Conservation (phyloP, 2,329 filamentous ascomycete genomes). For the Zymoseptoria passerinii region DNA sequence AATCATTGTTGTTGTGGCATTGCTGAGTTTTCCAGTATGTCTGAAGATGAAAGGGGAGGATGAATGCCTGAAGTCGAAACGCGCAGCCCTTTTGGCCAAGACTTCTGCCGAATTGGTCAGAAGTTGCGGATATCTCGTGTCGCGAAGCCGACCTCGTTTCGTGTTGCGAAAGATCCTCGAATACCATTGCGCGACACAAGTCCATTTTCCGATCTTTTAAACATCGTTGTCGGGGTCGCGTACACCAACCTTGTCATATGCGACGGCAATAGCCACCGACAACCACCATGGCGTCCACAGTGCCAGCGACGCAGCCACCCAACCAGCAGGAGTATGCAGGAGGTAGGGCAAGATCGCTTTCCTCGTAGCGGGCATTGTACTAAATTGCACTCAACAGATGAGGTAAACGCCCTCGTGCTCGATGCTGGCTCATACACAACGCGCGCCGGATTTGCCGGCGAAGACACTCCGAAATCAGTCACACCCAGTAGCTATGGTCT, state of each 20-base stretch:
- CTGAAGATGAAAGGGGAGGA: neutral
- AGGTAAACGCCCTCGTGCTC: constrained; percentile 93
- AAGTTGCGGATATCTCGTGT: neutral
- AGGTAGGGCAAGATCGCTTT: neutral
- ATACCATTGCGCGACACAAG: neutral
- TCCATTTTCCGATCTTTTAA: neutral
- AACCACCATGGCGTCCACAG: constrained; percentile 17
- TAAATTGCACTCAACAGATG: constrained; percentile 53
- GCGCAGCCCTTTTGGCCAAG: neutral
- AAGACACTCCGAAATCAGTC: constrained; percentile 92
- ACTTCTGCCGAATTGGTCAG: neutral
- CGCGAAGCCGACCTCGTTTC: neutral
- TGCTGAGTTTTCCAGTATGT: neutral
- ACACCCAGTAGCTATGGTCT: constrained; percentile 73
- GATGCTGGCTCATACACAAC: constrained; percentile 88
- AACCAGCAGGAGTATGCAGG: constrained; percentile 4
- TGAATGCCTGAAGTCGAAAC: neutral
- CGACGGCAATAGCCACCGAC: neutral
- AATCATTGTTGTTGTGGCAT: constrained; percentile 3
- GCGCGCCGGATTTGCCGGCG: constrained; percentile 92
- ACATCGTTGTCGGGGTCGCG: neutral
- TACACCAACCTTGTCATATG: neutral
- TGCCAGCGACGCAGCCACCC: constrained; percentile 28
- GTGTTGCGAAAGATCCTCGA: neutral
- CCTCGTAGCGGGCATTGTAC: neutral